These are phyloP conservation scores for Phytophthora chlamydospora DNA, from an alignment of 352 stramenopile species.

Conservation along the genomic window DNA sequence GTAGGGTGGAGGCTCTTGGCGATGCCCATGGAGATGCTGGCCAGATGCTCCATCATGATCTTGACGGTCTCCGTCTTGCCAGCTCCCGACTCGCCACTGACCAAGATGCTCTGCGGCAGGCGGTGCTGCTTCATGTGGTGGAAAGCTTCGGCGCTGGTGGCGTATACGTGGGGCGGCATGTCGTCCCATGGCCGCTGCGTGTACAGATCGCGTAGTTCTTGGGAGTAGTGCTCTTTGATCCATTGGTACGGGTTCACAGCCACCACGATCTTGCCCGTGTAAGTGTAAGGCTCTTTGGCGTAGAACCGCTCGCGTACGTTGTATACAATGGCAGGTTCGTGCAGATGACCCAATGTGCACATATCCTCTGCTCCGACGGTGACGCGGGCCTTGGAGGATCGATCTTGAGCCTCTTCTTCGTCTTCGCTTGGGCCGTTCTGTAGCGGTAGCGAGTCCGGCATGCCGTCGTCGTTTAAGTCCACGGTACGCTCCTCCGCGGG, in stretches of 20 bases:
- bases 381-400: slow-evolving; percentile 23
- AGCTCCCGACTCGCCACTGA: slow-evolving; percentile 93
- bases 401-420: slow-evolving; percentile 22
- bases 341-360: slow-evolving; percentile 85
- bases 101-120: slow-evolving; percentile 89
- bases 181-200: slow-evolving; percentile 62
- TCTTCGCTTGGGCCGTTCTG: slow-evolving; percentile 54
- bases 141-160: slow-evolving; percentile 86
- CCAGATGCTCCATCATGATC: slow-evolving; percentile 97
- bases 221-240: slow-evolving; percentile 87
- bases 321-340: slow-evolving; percentile 93
- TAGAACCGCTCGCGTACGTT: slow-evolving; percentile 90
- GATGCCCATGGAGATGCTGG: slow-evolving; percentile 78
- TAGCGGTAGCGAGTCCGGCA: slow-evolving; percentile 78
- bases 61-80: slow-evolving; percentile 97
- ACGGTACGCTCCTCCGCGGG: slow-evolving; percentile 59
- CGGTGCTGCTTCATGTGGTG: slow-evolving; percentile 79
- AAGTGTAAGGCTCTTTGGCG: slow-evolving; percentile 94
- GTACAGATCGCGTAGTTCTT: slow-evolving; percentile 78
- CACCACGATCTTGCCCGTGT: slow-evolving; percentile 97
- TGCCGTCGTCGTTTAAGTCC: slow-evolving; percentile 73
- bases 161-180: slow-evolving; percentile 91
- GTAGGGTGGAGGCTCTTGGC: slow-evolving; percentile 63
- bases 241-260: slow-evolving; percentile 96
- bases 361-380: slow-evolving; percentile 79